Conservation (phyloP, 345 rosid genomes). For the Rubroshorea leprosula region DNA sequence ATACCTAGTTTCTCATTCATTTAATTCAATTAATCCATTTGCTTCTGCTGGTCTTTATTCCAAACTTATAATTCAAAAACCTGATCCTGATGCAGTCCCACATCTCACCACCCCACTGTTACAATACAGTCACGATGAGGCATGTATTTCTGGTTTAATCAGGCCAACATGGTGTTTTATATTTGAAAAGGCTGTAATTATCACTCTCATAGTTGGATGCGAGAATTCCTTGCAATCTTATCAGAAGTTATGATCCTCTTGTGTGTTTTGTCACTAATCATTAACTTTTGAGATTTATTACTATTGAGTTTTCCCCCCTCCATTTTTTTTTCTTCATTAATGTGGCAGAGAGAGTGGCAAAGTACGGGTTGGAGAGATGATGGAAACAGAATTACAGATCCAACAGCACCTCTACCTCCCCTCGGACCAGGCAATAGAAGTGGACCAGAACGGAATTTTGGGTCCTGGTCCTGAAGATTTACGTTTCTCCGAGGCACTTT, state of each 20-base stretch:
- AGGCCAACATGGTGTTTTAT: background rate
- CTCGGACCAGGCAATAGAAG: slow-evolving; percentile 80
- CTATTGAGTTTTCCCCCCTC: too few relatives aligned
- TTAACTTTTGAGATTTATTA: too few relatives aligned
- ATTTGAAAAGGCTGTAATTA: too few relatives aligned
- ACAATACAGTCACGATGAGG: slow-evolving; percentile 68
- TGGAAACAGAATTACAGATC: slow-evolving; percentile 34
- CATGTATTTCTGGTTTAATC: slow-evolving; percentile 30
- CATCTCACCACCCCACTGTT: slow-evolving; percentile 69
- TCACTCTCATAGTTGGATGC: background rate
- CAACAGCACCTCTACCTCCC: slow-evolving; percentile 24
- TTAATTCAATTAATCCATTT: slow-evolving; percentile 15
- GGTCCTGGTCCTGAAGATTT: slow-evolving; percentile 94
- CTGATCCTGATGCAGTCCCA: slow-evolving; percentile 83
- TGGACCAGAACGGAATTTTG: slow-evolving; percentile 85
- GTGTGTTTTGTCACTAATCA: too few relatives aligned
- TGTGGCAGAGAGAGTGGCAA: slow-evolving; percentile 56
- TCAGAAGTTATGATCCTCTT: too few relatives aligned
- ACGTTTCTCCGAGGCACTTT: slow-evolving; percentile 77
- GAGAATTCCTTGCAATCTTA: too few relatives aligned
- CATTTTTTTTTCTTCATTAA: too few relatives aligned
- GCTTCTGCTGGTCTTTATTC: slow-evolving; percentile 64
- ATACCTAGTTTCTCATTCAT: background rate
- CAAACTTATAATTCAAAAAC: slow-evolving; percentile 86
- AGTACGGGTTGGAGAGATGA: slow-evolving; percentile 43